Evolutionary conservation across 1,139 yeast genomes (phyloP).

Genomic region (Pneumocystis murina): DNA sequence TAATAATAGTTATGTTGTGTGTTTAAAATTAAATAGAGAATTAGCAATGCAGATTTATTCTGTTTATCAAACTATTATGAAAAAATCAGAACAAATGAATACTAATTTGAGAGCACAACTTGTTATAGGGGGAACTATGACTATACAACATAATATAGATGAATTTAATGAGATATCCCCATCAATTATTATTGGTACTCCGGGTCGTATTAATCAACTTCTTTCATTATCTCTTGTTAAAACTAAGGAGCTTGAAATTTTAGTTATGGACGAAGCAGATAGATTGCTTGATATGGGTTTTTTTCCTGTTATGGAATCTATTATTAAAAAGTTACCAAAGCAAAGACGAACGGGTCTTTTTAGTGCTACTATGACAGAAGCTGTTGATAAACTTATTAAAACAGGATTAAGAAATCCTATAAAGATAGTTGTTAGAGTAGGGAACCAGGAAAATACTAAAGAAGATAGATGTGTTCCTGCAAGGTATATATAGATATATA

Average conservation of each 20-base stretch:
- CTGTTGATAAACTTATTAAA: slow-evolving; percentile 32
- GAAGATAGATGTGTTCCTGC: slow-evolving; percentile 33
- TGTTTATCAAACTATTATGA: slow-evolving; percentile 48
- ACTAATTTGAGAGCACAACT: slow-evolving; percentile 44
- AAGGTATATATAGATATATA: neutral
- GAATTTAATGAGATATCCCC: slow-evolving; percentile 40
- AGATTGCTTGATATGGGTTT: slow-evolving; percentile 69
- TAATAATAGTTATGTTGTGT: neutral
- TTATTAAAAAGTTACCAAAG: slow-evolving; percentile 57
- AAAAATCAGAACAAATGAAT: slow-evolving; percentile 22
- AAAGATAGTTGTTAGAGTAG: slow-evolving; percentile 49
- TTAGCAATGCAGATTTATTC: slow-evolving; percentile 66
- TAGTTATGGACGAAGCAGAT: slow-evolving; percentile 88
- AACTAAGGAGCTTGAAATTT: slow-evolving; percentile 42
- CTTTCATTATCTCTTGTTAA: slow-evolving; percentile 27
- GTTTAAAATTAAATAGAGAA: slow-evolving; percentile 37
- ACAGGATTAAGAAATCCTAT: slow-evolving; percentile 80
- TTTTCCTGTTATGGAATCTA: slow-evolving; percentile 49
- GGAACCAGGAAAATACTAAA: slow-evolving; percentile 8
- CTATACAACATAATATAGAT: slow-evolving; percentile 62
- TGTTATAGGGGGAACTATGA: slow-evolving; percentile 58
- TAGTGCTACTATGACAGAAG: slow-evolving; percentile 78
- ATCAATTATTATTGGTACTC: slow-evolving; percentile 77
- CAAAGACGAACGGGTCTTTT: slow-evolving; percentile 89
- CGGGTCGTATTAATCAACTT: slow-evolving; percentile 76